Evolutionary conservation across 306 rosid genomes (phyloP), one percentile per base, ranked within the genome.

Genomic region (Casuarina glauca): DNA sequence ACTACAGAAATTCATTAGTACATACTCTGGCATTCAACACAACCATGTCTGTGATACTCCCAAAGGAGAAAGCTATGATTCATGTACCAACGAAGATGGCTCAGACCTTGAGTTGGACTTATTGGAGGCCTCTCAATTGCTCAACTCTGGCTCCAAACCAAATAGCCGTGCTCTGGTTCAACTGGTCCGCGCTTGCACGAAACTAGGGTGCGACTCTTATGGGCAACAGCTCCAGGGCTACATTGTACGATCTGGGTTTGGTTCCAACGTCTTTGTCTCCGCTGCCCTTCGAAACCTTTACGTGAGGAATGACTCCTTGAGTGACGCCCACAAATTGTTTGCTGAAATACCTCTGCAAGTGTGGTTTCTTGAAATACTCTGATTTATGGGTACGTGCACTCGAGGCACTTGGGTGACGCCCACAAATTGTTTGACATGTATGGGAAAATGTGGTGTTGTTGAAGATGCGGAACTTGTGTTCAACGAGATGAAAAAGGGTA

Each of bases 371-470:
- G 90, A 91, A 89, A 90, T 70, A 26, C 32, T 26, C 32, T 26
- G 32, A 26, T 26, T 26, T 26, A 26, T 26, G 32, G 32, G 32
- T 26, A 26, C 32, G 32, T 26, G 32, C 0, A 26, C 32, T 26
- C 32, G 32, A 1, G 32, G 32, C 32, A 26, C 32, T 26, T 26
- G 32, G 1, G 32, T 26, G 32, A 26, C 84, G 88, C 84, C 6
- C 89, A 89, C 20, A 86, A 96, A 81, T 89, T 89, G 91, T 82
- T 88, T 81, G 87, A 88, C 71, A 89, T 88, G 97, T 93, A 89
- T 82, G 96, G 93, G 41, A 26, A 90, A 90, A 90, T 91, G 94
- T 26, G 87, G 92, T 2, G 84, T 61, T 64, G 80, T 84, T 50
- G 82, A 79, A 79, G 78, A 70, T 19, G 86, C 89, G 26, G 74